Percentiles rank a stretch among this genome's conserved stretches.
phyloP scores from a whole-genome alignment of 1,284 basidiomycete genomes.

The Neolentinus lepideus region DNA sequence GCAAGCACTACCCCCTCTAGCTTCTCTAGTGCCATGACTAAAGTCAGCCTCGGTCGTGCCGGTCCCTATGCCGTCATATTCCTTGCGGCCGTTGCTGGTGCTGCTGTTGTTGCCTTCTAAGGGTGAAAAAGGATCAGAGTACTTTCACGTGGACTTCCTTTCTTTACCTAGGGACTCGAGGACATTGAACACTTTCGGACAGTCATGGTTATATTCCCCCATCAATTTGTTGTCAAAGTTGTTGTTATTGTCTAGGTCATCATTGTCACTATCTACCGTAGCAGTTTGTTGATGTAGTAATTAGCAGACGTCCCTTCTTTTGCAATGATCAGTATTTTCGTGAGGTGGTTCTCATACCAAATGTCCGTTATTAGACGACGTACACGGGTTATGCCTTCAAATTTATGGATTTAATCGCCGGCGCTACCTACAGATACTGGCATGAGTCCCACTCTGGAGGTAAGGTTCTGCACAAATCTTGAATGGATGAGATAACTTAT shows the following conservation, averaged over 20 bases:
- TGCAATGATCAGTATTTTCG: background rate
- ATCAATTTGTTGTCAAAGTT: background rate
- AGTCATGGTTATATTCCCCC: background rate
- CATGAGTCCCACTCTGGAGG: too few species aligned
- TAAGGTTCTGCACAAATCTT: too few species aligned
- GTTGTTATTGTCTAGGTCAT: background rate
- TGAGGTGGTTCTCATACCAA: background rate
- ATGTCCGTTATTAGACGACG: too few species aligned
- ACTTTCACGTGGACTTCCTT: background rate
- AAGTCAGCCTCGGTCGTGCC: conserved; percentile 15
- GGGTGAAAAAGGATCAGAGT: background rate
- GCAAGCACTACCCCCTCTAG: conserved; percentile 13
- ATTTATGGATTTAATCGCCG: too few species aligned
- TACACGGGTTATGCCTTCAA: too few species aligned
- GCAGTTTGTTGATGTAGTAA: background rate
- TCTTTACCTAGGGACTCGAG: background rate
- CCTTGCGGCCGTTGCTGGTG: conserved; percentile 35
- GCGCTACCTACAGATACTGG: too few species aligned
- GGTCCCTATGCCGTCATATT: conserved; percentile 26
- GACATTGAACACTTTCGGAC: background rate
- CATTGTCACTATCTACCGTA: background rate
- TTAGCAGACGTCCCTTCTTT: background rate
- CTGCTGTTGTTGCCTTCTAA: conserved; percentile 16
- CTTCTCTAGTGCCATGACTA: conserved; percentile 14
- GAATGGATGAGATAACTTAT: too few species aligned